A percentile compares a stretch with the other conserved stretches of the same genome.
phyloP scores from a whole-genome alignment of 2,329 filamentous ascomycete genomes.

The Pestalotiopsis sp. region DNA sequence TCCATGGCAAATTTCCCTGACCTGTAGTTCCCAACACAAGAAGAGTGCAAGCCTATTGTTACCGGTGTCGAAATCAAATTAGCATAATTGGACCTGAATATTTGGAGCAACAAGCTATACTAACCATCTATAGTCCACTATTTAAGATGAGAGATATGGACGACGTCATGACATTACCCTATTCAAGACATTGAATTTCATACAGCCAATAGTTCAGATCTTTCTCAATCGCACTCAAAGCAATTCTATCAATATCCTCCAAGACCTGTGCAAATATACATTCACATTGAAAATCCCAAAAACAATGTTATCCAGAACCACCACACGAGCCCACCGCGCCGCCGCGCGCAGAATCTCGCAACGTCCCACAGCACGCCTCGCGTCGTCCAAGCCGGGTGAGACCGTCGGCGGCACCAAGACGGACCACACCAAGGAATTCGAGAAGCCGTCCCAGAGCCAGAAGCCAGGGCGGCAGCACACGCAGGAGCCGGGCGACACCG shows the following conservation, averaged over 20 bases:
- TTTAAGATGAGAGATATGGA: neutral
- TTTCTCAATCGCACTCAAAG: neutral
- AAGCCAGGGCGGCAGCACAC: neutral
- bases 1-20: too few species aligned
- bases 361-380: neutral
- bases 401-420: slow-evolving; percentile 5
- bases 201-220: too few species aligned
- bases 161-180: neutral
- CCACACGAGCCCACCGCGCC: neutral
- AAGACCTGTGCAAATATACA: neutral
- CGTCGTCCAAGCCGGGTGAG: neutral
- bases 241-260: neutral
- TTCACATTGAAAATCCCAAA: neutral
- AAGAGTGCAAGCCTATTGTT: too few species aligned
- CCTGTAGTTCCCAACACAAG: too few species aligned
- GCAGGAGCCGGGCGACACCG: neutral
- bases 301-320: neutral
- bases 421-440: slow-evolving; percentile 1
- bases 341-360: neutral
- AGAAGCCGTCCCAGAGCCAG: neutral
- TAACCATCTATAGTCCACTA: neutral
- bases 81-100: neutral
- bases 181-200: neutral
- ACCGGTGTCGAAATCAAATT: too few species aligned
- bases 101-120: neutral